phyloP scores from a whole-genome alignment of 169 alveolate genomes.

The Cryptosporidium sp. region DNA sequence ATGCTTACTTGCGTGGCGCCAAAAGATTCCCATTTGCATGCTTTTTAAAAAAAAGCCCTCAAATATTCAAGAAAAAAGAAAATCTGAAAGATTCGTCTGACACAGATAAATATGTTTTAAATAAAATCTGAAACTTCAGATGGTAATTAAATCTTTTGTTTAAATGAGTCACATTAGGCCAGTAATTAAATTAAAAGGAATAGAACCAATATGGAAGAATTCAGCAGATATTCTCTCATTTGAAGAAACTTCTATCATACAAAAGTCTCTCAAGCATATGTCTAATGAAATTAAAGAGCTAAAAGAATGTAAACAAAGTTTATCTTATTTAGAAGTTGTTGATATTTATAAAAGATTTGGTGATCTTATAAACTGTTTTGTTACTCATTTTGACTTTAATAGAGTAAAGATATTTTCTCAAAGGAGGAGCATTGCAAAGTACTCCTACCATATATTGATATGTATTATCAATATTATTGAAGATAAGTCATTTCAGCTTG shows the following conservation, averaged over 20 bases:
- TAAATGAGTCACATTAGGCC: conserved; percentile 29
- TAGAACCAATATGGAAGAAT: conserved; percentile 51
- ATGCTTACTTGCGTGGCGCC: conserved; percentile 61
- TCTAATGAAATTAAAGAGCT: conserved; percentile 32
- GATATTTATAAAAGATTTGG: conserved; percentile 22
- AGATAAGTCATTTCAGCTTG: background rate
- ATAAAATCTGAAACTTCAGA: background rate
- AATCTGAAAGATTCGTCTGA: background rate
- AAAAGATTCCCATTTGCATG: conserved; percentile 59
- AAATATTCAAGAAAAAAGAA: background rate
- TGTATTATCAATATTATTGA: conserved; percentile 47
- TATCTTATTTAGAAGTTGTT: conserved; percentile 4
- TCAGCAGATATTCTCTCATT: conserved; percentile 10
- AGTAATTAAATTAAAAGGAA: conserved; percentile 7
- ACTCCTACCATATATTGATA: conserved; percentile 49
- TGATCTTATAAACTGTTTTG: conserved; percentile 16
- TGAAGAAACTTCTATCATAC: conserved; percentile 33
- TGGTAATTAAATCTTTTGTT: background rate
- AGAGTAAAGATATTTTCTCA: background rate
- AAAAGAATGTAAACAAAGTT: conserved; percentile 32
- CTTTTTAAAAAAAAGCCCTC: background rate
- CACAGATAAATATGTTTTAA: background rate
- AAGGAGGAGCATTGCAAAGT: conserved; percentile 70
- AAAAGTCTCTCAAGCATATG: conserved; percentile 40
- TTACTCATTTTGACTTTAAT: conserved; percentile 41